A percentile compares a stretch with the other conserved stretches of the same genome.
Conservation (phyloP, 2,329 filamentous ascomycete genomes). For the Achaetomium macrosporum region DNA sequence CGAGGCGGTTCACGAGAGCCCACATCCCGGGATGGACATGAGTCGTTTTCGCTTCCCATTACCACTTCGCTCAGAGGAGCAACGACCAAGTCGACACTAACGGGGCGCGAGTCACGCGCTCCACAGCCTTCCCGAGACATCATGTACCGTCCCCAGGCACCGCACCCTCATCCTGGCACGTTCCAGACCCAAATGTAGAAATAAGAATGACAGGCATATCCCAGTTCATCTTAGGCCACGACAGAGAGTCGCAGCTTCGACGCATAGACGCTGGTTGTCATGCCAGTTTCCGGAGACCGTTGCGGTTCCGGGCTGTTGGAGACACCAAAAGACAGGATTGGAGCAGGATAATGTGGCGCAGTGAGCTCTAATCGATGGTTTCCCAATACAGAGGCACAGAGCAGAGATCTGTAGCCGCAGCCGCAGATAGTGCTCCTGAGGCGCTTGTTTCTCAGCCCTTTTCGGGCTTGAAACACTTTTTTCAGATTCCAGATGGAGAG, state of each 20-base stretch:
- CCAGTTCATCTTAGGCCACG: constrained; percentile 6
- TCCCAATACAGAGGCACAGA: constrained; percentile 5
- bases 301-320: constrained; percentile 14
- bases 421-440: constrained; percentile 11
- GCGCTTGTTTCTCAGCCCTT: constrained; percentile 1
- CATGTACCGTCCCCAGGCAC: constrained; percentile 3
- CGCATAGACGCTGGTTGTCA: constrained; percentile 7
- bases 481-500: constrained; percentile 9
- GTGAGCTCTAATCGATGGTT: background rate
- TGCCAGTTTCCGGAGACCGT: constrained; percentile 15
- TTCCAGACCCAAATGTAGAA: constrained; percentile 3
- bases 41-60: constrained; percentile 14
- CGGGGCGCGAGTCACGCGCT: constrained; percentile 11
- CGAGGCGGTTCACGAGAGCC: constrained; percentile 8
- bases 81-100: constrained; percentile 3
- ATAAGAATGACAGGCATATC: constrained; percentile 8
- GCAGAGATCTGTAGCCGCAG: constrained; percentile 12
- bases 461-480: background rate
- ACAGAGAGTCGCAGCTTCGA: background rate
- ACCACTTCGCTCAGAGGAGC: constrained; percentile 2
- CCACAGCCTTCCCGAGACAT: constrained; percentile 11
- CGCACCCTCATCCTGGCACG: background rate
- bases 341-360: constrained; percentile 16
- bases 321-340: constrained; percentile 13
- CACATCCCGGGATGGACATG: constrained; percentile 12